A percentile compares a stretch with the other conserved stretches of the same genome.
phyloP scores from a whole-genome alignment of 2,329 filamentous ascomycete genomes.

The Aspergillaceae sp. region DNA sequence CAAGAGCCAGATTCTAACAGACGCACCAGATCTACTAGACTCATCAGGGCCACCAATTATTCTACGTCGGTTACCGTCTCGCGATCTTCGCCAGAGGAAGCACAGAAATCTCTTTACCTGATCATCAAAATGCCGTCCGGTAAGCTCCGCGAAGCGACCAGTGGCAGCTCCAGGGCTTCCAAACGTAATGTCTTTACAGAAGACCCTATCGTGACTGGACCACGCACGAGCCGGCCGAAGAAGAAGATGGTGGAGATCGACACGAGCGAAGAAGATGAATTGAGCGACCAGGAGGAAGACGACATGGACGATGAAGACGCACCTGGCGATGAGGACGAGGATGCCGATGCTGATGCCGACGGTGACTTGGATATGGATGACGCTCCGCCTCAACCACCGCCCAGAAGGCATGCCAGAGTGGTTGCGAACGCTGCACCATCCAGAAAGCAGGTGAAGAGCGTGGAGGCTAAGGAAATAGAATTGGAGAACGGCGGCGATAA shows the following conservation, averaged over 20 bases:
- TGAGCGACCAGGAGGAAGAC: slow-evolving; percentile 38
- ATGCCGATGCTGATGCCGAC: slow-evolving; percentile 26
- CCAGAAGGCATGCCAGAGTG: slow-evolving; percentile 31
- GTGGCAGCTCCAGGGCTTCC: slow-evolving; percentile 18
- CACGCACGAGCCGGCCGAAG: slow-evolving; percentile 38
- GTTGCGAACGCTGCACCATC: slow-evolving; percentile 24
- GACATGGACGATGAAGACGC: slow-evolving; percentile 32
- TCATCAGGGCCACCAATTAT: slow-evolving; percentile 20
- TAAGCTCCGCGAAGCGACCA: slow-evolving; percentile 42
- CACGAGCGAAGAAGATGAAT: slow-evolving; percentile 42
- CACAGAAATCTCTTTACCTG: slow-evolving; percentile 36
- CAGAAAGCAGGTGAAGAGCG: slow-evolving; percentile 32
- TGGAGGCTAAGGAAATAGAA: slow-evolving; percentile 42
- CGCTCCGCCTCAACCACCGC: slow-evolving; percentile 29
- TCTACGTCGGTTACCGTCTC: slow-evolving; percentile 30
- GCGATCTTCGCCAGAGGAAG: slow-evolving; percentile 28
- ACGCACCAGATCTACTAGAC: slow-evolving; percentile 30
- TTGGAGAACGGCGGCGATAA: slow-evolving; percentile 24
- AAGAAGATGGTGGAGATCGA: slow-evolving; percentile 38
- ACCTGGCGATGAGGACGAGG: slow-evolving; percentile 25
- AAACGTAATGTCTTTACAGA: slow-evolving; percentile 39
- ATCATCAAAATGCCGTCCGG: slow-evolving; percentile 44
- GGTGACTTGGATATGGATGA: slow-evolving; percentile 41
- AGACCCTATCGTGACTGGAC: slow-evolving; percentile 38
- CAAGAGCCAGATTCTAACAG: slow-evolving; percentile 26